Evolutionary conservation across 1,284 basidiomycete genomes (phyloP).

Genomic region (Pseudozyma thailandica): DNA sequence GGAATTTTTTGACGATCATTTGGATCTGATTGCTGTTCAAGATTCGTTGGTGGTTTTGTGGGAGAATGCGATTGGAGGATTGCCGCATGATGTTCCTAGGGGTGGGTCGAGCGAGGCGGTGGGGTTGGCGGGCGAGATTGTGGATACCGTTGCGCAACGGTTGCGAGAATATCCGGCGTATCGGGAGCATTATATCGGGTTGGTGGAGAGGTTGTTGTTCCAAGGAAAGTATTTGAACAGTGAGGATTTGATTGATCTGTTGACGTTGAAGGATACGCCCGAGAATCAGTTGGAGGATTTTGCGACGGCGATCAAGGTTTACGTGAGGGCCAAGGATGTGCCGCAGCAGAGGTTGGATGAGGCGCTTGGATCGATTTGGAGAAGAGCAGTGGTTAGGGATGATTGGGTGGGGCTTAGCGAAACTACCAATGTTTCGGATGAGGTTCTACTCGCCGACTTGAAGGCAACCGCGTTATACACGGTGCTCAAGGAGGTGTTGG

Average conservation of each 20-base stretch:
- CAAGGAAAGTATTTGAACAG: conserved; percentile 67
- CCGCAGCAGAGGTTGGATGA: conserved; percentile 64
- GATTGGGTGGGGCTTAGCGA: conserved; percentile 70
- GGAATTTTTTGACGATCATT: conserved; percentile 70
- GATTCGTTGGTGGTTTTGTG: conserved; percentile 65
- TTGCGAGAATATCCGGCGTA: conserved; percentile 44
- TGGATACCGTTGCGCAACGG: conserved; percentile 26
- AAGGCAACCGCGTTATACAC: conserved; percentile 34
- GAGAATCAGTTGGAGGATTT: conserved; percentile 69
- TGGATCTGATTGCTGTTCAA: conserved; percentile 73
- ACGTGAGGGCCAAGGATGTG: conserved; percentile 69
- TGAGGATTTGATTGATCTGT: conserved; percentile 72
- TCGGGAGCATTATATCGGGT: conserved; percentile 50
- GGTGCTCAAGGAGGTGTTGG: conserved; percentile 28
- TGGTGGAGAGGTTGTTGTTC: conserved; percentile 63
- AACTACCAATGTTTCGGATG: conserved; percentile 47
- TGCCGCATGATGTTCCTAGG: conserved; percentile 10
- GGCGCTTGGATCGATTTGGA: conserved; percentile 79
- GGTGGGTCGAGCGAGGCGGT: conserved; percentile 7
- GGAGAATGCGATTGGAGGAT: conserved; percentile 39
- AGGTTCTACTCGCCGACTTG: conserved; percentile 38
- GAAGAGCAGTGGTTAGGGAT: conserved; percentile 85
- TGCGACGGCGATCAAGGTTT: conserved; percentile 70
- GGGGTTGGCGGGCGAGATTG: conserved; percentile 29
- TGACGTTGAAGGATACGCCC: conserved; percentile 70